Evolutionary conservation across 306 rosid genomes (phyloP), one percentile per base, ranked within the genome.

Genomic region (Herpetospermum pedunculosum): DNA sequence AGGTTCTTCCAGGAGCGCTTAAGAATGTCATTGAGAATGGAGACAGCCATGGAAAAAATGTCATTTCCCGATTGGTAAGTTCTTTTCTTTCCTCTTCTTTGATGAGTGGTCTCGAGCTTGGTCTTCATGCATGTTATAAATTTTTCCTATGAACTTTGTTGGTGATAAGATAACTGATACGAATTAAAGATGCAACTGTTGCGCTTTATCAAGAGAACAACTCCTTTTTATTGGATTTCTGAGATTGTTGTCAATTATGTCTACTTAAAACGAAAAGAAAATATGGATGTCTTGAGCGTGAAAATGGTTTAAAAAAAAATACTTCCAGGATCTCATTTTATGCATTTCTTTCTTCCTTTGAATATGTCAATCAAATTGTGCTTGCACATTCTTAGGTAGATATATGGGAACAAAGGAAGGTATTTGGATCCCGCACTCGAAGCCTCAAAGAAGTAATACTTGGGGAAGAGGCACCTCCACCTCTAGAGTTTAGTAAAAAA

Each of bases 371-470:
- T 55, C 34, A 41, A 74, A 40, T 28, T 58, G 26, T 79, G 23
- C 50, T 41, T 85, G 47, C 69, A 9, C 69, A 15, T 63, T 70
- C 29, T 70, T 81, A 93, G 98, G 86, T 93, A 79, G 85, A 83
- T 57, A 88, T 93, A 77, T 93, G 98, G 98, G 97, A 90, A 74
- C 83, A 85, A 77, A 91, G 98, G 80, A 86, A 80, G 75, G 98
- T 93, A 44, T 90, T 93, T 80, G 98, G 96, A 19, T 86, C 94
- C 59, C 94, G 84, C 55, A 84, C 89, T 8, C 76, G 37, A 69
- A 90, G 86, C 79, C 90, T 93, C 59, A 89, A 86, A 77, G 94
- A 86, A 64, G 70, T 91, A 63, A 85, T 93, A 89, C 96, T 93
- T 65, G 97, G 92, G 78, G 88, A 87, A 79, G 88, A 83, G 76